Base-by-base conservation (phyloP, 805 yeast genomes). In the Candida vaughaniae region DNA sequence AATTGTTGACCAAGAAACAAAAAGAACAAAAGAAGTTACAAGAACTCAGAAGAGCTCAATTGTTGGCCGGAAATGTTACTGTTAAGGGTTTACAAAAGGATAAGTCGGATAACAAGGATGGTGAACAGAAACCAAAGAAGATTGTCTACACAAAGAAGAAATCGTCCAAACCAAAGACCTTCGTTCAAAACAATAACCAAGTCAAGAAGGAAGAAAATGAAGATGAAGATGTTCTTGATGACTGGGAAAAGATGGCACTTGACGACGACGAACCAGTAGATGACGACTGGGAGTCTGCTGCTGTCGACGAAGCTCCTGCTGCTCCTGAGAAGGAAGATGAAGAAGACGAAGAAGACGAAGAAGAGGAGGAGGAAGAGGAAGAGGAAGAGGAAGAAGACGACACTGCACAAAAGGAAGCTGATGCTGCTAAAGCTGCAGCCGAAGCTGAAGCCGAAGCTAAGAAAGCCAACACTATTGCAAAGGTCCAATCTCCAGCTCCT, bases 1-100 rank as follows among this genome's bases (percentile, higher is more conserved):
- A 93, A 59, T 80, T 82, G 38, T 68, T 93, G 57, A 85, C 96
- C 42, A 93, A 87, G 71, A 91, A 90, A 59, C 99, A 93, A 73
- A 88, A 85, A 66, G 96, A 89, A 63, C 95, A 89, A 60, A 85
- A 86, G 68, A 86, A 81, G 36, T 63, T 81, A 27, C 77, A 82
- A 53, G 97, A 91, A 57, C 85, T 85, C 59, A 88, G 98, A 69
- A 85, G 95, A 62, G 85, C 85, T 47, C 89, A 82, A 53, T 71
- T 91, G 44, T 73, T 91, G 47, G 82, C 82, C 23, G 85, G 88
- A 44, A 78, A 79, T 55, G 73, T 89, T 30, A 67, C 66, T 31
- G 86, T 90, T 53, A 85, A 86, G 18, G 98, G 90, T 41, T 73
- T 90, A 44, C 70, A 69, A 43, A 61, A 56, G 37, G 41, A 33